Percentiles rank a stretch among this genome's conserved stretches.
Evolutionary conservation across 1,284 basidiomycete species (phyloP).

Genomic region (Ustilago nuda): DNA sequence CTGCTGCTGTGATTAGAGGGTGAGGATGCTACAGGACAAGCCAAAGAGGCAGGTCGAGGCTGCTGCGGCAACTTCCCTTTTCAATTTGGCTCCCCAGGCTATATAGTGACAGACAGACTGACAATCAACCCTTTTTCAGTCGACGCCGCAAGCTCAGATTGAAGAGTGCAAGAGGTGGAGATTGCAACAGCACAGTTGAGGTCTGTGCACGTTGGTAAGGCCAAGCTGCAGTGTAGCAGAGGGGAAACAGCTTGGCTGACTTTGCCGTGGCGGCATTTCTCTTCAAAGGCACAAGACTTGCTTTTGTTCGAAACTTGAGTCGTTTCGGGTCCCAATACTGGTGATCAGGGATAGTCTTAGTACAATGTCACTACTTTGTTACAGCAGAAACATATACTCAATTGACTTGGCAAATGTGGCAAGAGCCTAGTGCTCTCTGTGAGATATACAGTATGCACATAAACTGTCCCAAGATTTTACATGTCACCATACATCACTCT

Average conservation of each 20-base stretch:
- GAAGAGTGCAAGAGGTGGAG: neutral
- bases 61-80: neutral
- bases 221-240: neutral
- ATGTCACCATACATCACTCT: too few relatives aligned
- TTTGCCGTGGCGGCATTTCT: neutral
- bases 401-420: too few relatives aligned
- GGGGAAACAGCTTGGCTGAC: neutral
- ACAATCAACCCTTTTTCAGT: neutral
- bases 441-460: too few relatives aligned
- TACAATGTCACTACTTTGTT: too few relatives aligned
- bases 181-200: neutral
- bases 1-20: neutral
- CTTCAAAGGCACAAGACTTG: neutral
- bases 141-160: neutral
- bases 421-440: too few relatives aligned
- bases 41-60: neutral
- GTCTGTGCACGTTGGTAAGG: neutral
- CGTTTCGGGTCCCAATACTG: too few relatives aligned
- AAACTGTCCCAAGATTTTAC: too few relatives aligned
- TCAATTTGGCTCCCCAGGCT: neutral
- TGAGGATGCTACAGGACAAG: neutral
- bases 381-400: too few relatives aligned
- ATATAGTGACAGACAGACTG: neutral
- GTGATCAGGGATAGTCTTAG: too few relatives aligned
- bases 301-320: too few relatives aligned